Evolutionary conservation across 371 early-diverging fungal genomes (phyloP).

Genomic region (Mortierella sp.): DNA sequence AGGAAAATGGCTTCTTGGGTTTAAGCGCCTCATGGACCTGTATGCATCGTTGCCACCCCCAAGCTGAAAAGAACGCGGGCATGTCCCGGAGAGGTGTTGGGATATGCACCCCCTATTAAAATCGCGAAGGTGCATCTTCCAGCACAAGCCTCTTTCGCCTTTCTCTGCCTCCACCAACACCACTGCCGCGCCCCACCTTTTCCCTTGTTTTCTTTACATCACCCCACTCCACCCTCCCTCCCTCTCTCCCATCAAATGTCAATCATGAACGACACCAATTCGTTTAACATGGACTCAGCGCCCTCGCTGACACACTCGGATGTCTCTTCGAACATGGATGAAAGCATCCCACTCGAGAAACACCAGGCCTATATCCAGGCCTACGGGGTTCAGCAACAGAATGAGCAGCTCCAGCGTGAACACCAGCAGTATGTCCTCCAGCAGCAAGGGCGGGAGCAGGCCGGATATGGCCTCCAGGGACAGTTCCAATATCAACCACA

Average conservation of each 20-base stretch:
- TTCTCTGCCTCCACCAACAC: too few relatives aligned
- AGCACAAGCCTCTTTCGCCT: too few relatives aligned
- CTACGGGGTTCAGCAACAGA: slow-evolving; percentile 17
- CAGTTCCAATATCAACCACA: not conserved
- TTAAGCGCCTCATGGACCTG: slow-evolving; percentile 71
- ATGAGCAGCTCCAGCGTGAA: not conserved
- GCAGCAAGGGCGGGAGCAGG: slow-evolving; percentile 9
- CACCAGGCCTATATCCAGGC: slow-evolving; percentile 22
- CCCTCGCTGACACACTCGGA: slow-evolving; percentile 27
- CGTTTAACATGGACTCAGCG: slow-evolving; percentile 28
- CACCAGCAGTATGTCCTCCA: slow-evolving; percentile 13
- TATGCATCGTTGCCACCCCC: slow-evolving; percentile 28
- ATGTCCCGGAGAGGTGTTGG: too few relatives aligned
- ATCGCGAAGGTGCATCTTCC: too few relatives aligned
- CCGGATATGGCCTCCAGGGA: not conserved
- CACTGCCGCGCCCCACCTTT: not conserved
- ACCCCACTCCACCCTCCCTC: not conserved
- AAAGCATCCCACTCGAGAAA: slow-evolving; percentile 23
- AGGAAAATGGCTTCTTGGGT: slow-evolving; percentile 73
- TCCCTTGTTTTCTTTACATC: slow-evolving; percentile 1
- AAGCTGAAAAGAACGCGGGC: not conserved
- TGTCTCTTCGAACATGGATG: slow-evolving; percentile 11
- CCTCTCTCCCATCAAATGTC: not conserved
- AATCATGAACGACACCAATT: not conserved
- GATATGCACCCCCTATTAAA: too few relatives aligned